These are phyloP conservation scores for Friedmanniomyces simplex DNA, from an alignment of 495 filamentous ascomycete genomes.

Conservation along the genomic window DNA sequence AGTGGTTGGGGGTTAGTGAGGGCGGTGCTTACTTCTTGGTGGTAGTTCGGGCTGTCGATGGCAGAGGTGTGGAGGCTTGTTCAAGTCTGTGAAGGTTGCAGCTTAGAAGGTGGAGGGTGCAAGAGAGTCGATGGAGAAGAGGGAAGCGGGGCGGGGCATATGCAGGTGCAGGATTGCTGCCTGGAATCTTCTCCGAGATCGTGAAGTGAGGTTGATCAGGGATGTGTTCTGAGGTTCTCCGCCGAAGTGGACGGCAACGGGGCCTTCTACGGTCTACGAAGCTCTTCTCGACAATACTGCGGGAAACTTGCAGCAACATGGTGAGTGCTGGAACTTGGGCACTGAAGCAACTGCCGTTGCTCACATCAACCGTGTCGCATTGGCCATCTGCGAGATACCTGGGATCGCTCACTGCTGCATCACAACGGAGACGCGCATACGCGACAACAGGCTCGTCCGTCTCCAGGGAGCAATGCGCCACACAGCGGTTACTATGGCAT, in stretches of 20 bases:
- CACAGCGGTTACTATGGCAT: background rate
- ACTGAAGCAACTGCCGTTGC: background rate
- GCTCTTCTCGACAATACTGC: no score
- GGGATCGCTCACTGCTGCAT: background rate
- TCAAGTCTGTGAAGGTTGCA: background rate
- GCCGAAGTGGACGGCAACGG: no score
- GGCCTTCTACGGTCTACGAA: no score
- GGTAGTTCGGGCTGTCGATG: background rate
- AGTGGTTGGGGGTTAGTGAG: background rate
- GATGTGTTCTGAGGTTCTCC: no score
- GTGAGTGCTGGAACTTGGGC: no score
- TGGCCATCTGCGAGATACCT: background rate
- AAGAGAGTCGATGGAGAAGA: background rate
- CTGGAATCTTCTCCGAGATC: background rate
- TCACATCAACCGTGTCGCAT: background rate
- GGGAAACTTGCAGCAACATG: no score
- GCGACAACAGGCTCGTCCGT: background rate
- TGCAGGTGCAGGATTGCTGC: no score
- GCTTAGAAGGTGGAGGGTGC: background rate
- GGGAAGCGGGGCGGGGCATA: background rate
- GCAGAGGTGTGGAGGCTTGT: background rate
- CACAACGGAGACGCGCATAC: background rate
- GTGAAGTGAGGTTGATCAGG: no score
- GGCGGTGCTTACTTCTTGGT: background rate
- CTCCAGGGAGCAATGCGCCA: background rate